A percentile compares a stretch with the other conserved stretches of the same genome.
phyloP scores from a whole-genome alignment of 495 filamentous ascomycete genomes.

The Aspergillus ostianus region DNA sequence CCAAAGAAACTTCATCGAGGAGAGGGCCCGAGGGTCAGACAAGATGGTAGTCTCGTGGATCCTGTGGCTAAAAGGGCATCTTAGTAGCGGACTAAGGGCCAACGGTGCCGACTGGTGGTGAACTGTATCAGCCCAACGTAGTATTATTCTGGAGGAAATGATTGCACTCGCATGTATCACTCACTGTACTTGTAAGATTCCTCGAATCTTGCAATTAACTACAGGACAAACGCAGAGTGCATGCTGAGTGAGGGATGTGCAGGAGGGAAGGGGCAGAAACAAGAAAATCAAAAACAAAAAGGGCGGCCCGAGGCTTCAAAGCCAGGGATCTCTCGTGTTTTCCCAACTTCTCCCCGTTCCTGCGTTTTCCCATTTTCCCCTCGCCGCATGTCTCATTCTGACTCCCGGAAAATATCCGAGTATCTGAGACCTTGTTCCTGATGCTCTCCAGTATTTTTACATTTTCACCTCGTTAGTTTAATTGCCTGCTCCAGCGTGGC shows the following conservation, averaged over 20 bases:
- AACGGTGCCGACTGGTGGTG: constrained; percentile 9
- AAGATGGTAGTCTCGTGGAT: constrained; percentile 9
- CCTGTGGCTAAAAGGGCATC: constrained; percentile 6
- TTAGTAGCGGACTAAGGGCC: constrained; percentile 7
- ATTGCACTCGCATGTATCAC: too few relatives aligned
- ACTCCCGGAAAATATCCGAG: constrained; percentile 11
- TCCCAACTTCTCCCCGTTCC: neutral
- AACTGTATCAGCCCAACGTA: constrained; percentile 4
- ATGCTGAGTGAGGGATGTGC: neutral
- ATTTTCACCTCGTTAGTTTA: neutral
- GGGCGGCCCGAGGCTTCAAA: neutral
- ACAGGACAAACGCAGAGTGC: too few relatives aligned
- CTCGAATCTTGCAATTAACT: too few relatives aligned
- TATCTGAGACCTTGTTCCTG: neutral
- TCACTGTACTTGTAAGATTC: too few relatives aligned
- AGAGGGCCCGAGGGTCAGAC: neutral
- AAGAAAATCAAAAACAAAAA: neutral
- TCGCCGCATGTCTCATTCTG: constrained; percentile 3
- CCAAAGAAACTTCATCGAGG: constrained; percentile 3
- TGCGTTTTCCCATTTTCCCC: neutral
- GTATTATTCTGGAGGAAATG: neutral
- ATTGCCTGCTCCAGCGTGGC: neutral
- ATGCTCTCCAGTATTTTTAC: neutral
- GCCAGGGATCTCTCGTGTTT: neutral
- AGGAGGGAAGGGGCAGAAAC: neutral